A percentile compares a stretch with the other conserved stretches of the same genome.
These are phyloP conservation scores for Cladophialophora carrionii DNA, from an alignment of 2,329 filamentous ascomycete genomes.

Conservation along the genomic window DNA sequence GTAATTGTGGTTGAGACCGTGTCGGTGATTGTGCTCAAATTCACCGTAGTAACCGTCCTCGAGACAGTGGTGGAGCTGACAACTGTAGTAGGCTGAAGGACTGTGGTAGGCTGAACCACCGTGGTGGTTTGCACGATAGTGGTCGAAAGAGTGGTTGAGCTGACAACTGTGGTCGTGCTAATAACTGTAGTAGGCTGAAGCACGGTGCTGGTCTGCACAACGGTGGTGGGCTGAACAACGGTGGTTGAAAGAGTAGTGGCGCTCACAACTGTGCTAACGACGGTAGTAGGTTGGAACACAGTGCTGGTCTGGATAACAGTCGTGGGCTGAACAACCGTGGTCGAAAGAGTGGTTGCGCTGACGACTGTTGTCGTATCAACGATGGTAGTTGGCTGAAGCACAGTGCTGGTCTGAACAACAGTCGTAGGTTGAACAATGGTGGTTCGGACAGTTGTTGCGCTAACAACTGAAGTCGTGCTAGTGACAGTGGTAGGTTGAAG, in stretches of 20 bases:
- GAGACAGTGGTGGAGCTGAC: conserved; percentile 20
- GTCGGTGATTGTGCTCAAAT: conserved; percentile 15
- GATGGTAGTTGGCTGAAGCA: neutral
- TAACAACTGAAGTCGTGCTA: neutral
- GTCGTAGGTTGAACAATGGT: neutral
- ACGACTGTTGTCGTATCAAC: neutral
- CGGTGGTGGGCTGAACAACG: conserved; percentile 1
- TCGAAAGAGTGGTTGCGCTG: neutral
- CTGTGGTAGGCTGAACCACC: neutral
- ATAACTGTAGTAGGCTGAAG: neutral
- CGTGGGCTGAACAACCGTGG: neutral
- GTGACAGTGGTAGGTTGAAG: neutral
- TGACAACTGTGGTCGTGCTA: neutral
- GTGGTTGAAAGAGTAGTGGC: too few species aligned
- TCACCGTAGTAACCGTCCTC: conserved; percentile 13
- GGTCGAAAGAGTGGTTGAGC: neutral
- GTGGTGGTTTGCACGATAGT: neutral
- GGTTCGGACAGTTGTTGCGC: neutral
- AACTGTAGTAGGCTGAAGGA: neutral
- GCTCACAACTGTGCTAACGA: conserved; percentile 13
- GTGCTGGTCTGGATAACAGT: neutral
- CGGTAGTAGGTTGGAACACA: conserved; percentile 13
- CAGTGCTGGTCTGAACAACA: neutral
- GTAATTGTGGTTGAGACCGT: conserved; percentile 14
- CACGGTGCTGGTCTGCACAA: neutral